Evolutionary conservation across 2,329 filamentous ascomycete genomes (phyloP).

Genomic region (Lachnellula willkommii): DNA sequence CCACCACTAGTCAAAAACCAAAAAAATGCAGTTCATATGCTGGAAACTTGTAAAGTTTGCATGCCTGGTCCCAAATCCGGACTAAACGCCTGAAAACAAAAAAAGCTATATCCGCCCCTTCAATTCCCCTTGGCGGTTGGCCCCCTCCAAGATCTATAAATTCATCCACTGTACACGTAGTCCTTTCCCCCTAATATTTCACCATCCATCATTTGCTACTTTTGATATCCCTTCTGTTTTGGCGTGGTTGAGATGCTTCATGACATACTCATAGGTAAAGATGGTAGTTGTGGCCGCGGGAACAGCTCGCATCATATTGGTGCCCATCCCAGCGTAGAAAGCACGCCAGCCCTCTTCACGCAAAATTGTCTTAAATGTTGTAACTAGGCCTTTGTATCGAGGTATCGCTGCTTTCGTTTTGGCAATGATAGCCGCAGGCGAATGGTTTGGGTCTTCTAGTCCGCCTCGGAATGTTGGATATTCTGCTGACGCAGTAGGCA

Average conservation of each 20-base stretch:
- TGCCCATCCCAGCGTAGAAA: conserved; percentile 95
- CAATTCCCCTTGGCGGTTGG: background rate
- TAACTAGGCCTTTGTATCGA: conserved; percentile 71
- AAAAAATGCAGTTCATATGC: conserved; percentile 5
- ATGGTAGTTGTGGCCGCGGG: conserved; percentile 96
- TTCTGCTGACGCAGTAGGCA: conserved; percentile 46
- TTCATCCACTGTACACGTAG: conserved; percentile 3
- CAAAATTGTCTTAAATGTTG: conserved; percentile 79
- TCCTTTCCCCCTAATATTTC: conserved; percentile 5
- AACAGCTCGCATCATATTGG: conserved; percentile 93
- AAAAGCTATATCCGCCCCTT: conserved; percentile 8
- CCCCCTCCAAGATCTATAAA: conserved; percentile 17
- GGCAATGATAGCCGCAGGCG: conserved; percentile 24
- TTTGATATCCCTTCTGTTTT: conserved; percentile 26
- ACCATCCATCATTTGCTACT: conserved; percentile 5
- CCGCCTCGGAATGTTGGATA: conserved; percentile 43
- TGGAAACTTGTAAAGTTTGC: background rate
- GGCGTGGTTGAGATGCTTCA: conserved; percentile 26
- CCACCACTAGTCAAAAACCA: background rate
- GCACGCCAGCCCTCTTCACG: conserved; percentile 91
- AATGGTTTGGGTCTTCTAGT: conserved; percentile 21
- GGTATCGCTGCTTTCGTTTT: conserved; percentile 28
- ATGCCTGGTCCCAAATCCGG: background rate
- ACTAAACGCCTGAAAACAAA: conserved; percentile 6
- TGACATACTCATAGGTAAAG: conserved; percentile 84